Base-by-base conservation (phyloP, 2,329 filamentous ascomycete species). In the Aspergillus sp. region DNA sequence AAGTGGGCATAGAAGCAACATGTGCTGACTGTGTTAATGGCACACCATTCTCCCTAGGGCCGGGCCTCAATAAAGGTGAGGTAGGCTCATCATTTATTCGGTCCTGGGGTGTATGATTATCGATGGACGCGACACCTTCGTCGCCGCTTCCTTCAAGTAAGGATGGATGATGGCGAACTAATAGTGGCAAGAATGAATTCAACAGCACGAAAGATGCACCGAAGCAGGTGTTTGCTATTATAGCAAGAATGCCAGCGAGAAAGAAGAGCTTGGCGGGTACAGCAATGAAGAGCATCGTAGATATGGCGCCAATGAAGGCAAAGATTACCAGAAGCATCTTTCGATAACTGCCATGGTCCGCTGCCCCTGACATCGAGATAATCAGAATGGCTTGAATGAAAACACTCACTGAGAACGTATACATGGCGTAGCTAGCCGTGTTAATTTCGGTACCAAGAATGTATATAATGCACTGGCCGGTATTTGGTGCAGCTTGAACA, bases 341-440 rank as follows among this genome's bases (percentile, higher is more conserved):
- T 50, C 93, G 84, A 72, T 90, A 93, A 57, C 81, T 85, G 53
- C 93, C 93, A 69, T 97, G 91, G 66, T 98, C 93, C 49, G 93
- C 93, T 6, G 91, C 90, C 47, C 88, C 93, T 62, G 90, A 95
- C 76, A 98, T 95, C 62, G 90, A 95, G 54, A 98, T 89, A 39
- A 98, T 94, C 25, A 97, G 73, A 23, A 97, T 70, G 1, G 90
- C 87, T 66, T 98, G 93, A 9, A 96, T 68, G 17, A 96, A 69
- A 1, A 98, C 93, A 64, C 88, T 94, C 61, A 94, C 75, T 49
- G 90, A 95, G 69, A 98, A 98, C 2, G 90, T 96, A 71, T 97
- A 97, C 89, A 97, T 95, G 65, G 90, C 91, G 67, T 97, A 96
- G 67, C 88, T 94, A 32, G 91, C 90, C 1, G 91, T 96, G 69